Base-by-base conservation (phyloP, 2,329 filamentous ascomycete genomes). In the Hypoxylon sp. region DNA sequence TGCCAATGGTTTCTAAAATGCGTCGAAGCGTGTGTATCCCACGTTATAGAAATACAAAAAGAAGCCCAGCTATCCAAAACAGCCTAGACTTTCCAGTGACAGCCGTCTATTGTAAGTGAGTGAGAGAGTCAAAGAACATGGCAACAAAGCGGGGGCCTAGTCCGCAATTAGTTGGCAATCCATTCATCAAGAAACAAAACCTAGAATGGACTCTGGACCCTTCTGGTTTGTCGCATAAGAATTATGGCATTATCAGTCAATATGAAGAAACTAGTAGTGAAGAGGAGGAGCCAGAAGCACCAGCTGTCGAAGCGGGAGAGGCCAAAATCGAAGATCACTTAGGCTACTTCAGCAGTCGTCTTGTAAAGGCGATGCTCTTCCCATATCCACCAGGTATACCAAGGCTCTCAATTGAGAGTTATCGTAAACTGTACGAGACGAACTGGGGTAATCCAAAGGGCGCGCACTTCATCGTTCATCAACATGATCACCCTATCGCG, bases 401-500 rank as follows among this genome's bases (percentile, higher is more conserved):
- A 3, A 68, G 56, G 34, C 64, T 78, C 3, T 49, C 73, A 11
- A 60, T 77, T 13, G 16, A 61, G 1, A 47, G 43, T 2, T 78
- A 75, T 59, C 55, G 62, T 3, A 51, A 61, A 6, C 69, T 78
- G 5, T 79, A 77, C 46, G 55, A 61, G 3, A 38, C 44, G n/a
- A 69, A 69, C 35, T 61, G 59, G 1, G 69, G 66, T 12, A 70
- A 48, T 32, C 29, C 51, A 3, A 31, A 46, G 11, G 76, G 76
- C 12, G 71, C 75, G 6, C 83, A 86, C 66, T 90, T 89, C 63
- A 81, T 90, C 41, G 78, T 90, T 26, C 86, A 90, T 66, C 86
- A 90, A 64, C 86, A 90, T 65, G 86, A 89, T 63, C 87, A 90
- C 64, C 87, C 87, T 1, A 67, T 88, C 31, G 84, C 87, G 7